Evolutionary conservation across 345 rosid genomes (phyloP).

Genomic region (Gossypium mustelinum): DNA sequence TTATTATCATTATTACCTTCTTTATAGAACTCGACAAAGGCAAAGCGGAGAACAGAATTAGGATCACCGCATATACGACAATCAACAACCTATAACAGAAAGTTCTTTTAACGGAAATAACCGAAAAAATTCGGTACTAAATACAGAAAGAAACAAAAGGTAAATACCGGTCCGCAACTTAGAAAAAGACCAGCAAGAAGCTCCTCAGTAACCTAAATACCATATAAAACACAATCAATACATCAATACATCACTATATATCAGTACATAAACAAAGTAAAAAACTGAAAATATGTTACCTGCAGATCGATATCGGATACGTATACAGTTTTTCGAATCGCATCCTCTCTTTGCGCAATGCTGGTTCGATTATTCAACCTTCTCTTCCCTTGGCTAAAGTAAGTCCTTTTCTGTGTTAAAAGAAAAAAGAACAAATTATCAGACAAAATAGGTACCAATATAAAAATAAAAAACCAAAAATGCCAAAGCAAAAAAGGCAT

Average conservation of each 20-base stretch:
- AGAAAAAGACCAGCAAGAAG: slow-evolving; percentile 86
- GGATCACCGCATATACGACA: slow-evolving; percentile 97
- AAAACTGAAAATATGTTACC: slow-evolving; percentile 30
- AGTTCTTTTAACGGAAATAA: neutral
- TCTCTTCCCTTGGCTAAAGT: slow-evolving; percentile 62
- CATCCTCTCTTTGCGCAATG: slow-evolving; percentile 86
- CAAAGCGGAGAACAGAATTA: slow-evolving; percentile 87
- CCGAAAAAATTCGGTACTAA: neutral
- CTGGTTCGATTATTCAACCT: slow-evolving; percentile 78
- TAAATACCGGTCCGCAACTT: slow-evolving; percentile 65
- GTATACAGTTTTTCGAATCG: slow-evolving; percentile 77
- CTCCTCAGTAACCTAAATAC: slow-evolving; percentile 78
- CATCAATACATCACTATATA: neutral
- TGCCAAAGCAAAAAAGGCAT: slow-evolving; percentile 12
- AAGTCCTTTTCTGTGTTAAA: slow-evolving; percentile 56
- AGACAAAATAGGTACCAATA: neutral
- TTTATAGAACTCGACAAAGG: slow-evolving; percentile 86
- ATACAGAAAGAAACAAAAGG: neutral
- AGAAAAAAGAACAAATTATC: neutral
- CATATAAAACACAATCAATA: slow-evolving; percentile 4
- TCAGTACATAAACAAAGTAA: slow-evolving; percentile 13
- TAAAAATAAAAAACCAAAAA: neutral
- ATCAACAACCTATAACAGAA: slow-evolving; percentile 60
- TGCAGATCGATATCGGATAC: slow-evolving; percentile 79
- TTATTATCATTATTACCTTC: slow-evolving; percentile 52